These are phyloP conservation scores for Eimeria necatrix DNA, from an alignment of 169 alveolate genomes.

Conservation along the genomic window DNA sequence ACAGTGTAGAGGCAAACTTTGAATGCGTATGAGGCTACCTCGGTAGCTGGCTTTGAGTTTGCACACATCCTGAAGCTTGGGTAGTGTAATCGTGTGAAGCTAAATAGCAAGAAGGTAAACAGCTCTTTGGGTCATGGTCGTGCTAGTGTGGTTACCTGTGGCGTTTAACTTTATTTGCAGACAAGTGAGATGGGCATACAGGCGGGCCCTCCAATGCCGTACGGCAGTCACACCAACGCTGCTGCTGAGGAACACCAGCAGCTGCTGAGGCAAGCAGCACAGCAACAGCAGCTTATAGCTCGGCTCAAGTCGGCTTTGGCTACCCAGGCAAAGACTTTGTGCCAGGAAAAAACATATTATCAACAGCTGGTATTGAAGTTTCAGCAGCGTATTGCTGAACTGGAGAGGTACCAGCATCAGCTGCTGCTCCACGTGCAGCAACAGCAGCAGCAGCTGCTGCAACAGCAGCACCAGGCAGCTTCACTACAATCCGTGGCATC, in stretches of 20 bases:
- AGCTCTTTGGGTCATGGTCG: no score
- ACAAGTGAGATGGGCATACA: neutral
- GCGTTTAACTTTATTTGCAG: neutral
- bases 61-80: no score
- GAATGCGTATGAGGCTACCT: no score
- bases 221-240: neutral
- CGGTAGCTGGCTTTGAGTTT: no score
- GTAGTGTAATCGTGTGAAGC: no score
- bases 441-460: neutral
- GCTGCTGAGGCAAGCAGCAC: neutral
- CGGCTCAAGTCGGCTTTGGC: neutral
- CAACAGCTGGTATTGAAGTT: slow-evolving; percentile 1
- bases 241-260: neutral
- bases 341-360: neutral
- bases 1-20: no score
- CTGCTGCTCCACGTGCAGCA: slow-evolving; percentile 31
- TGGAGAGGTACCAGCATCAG: slow-evolving; percentile 22
- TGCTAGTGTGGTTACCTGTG: no score
- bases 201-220: slow-evolving; percentile 24
- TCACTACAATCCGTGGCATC: neutral
- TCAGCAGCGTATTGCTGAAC: slow-evolving; percentile 20
- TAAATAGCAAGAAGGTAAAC: no score
- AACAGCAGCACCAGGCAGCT: neutral
- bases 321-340: neutral
- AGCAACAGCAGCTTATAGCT: slow-evolving; percentile 23